These are phyloP conservation scores for Jaltomata sinuosa DNA, from an alignment of 257 asterid genomes.

Conservation along the genomic window DNA sequence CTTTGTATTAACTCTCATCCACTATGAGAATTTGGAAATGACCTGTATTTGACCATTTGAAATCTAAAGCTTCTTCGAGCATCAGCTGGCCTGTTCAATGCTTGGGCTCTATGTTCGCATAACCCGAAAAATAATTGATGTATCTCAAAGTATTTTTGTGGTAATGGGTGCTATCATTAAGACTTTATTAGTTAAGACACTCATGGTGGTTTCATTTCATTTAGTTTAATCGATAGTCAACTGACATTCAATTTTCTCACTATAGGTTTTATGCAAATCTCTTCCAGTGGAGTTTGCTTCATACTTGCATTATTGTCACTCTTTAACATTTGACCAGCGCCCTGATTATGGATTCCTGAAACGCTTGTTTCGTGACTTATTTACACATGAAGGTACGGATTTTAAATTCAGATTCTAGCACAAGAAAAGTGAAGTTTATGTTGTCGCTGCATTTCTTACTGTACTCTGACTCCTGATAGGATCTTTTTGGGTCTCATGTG, in stretches of 20 bases:
- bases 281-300: slow-evolving; percentile 39
- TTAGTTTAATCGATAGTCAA: neutral
- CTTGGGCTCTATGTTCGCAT: neutral
- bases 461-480: neutral
- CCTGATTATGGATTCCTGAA: slow-evolving; percentile 33
- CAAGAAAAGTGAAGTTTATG: neutral
- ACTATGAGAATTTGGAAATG: neutral
- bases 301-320: slow-evolving; percentile 31
- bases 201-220: neutral
- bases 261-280: slow-evolving; percentile 29
- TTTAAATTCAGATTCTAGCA: neutral
- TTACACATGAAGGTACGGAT: slow-evolving; percentile 21
- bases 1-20: neutral
- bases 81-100: neutral
- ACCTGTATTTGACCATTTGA: neutral
- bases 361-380: slow-evolving; percentile 28
- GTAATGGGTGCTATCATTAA: neutral
- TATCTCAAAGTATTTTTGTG: neutral
- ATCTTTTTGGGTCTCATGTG: neutral
- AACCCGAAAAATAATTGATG: neutral
- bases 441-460: neutral
- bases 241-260: neutral
- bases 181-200: neutral
- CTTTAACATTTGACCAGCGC: slow-evolving; percentile 31
- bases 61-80: neutral